Conservation (phyloP, 805 yeast species). For the Zygotorulaspora florentina region DNA sequence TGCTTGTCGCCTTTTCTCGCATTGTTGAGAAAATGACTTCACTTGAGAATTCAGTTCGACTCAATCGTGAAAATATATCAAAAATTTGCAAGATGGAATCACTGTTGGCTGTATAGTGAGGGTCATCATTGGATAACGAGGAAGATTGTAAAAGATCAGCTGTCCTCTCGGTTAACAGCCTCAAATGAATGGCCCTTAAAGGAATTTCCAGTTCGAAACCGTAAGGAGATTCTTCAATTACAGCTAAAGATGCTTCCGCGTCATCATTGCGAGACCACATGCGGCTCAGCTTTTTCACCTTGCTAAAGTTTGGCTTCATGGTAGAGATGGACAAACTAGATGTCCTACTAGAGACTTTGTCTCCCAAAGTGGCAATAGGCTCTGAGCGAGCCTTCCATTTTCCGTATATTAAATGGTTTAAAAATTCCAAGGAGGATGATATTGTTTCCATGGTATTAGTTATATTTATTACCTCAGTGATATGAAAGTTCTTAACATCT, state of each 20-base stretch:
- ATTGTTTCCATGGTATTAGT: slow-evolving; percentile 31
- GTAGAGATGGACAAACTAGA: slow-evolving; percentile 19
- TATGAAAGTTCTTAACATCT: slow-evolving; percentile 20
- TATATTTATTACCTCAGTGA: slow-evolving; percentile 21
- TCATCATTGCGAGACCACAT: slow-evolving; percentile 21
- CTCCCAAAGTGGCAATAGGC: not conserved
- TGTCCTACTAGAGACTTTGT: slow-evolving; percentile 14
- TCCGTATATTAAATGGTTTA: slow-evolving; percentile 25
- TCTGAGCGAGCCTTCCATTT: slow-evolving; percentile 1
- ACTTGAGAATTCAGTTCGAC: slow-evolving; percentile 61
- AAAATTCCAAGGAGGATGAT: slow-evolving; percentile 29
- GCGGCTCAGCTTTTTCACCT: slow-evolving; percentile 18
- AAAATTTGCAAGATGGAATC: slow-evolving; percentile 35
- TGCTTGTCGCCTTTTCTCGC: slow-evolving; percentile 28
- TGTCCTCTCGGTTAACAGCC: slow-evolving; percentile 62
- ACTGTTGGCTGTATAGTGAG: slow-evolving; percentile 26
- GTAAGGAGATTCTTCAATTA: slow-evolving; percentile 21
- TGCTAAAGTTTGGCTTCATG: slow-evolving; percentile 14
- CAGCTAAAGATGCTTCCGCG: slow-evolving; percentile 21
- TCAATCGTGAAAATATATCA: slow-evolving; percentile 35
- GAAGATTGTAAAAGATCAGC: slow-evolving; percentile 69
- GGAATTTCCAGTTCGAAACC: slow-evolving; percentile 26
- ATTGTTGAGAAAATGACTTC: slow-evolving; percentile 41
- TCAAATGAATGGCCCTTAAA: slow-evolving; percentile 39
- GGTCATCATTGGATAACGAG: slow-evolving; percentile 30